Percentiles rank a stretch among this genome's conserved stretches.
Conservation (phyloP, 2,329 filamentous ascomycete genomes). For the Mycosphaerella sp. region DNA sequence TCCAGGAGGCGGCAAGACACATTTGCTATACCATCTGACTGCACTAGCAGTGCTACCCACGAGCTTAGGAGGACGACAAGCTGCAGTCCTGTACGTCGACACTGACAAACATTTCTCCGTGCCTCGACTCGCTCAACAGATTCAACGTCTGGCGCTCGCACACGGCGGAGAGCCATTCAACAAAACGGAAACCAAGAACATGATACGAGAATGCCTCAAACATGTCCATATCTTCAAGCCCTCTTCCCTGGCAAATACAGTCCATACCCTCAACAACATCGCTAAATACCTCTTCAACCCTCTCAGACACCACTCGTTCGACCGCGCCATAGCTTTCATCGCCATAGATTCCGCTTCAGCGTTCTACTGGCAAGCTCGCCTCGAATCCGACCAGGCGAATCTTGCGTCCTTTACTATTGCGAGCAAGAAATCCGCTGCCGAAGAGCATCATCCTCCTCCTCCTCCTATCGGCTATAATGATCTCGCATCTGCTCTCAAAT, state of each 20-base stretch:
- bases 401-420: slow-evolving; percentile 10
- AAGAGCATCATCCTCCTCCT: background rate
- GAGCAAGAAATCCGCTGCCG: background rate
- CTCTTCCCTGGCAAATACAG: slow-evolving; percentile 44
- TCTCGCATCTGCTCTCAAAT: slow-evolving; percentile 21
- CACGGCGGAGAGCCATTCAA: slow-evolving; percentile 2
- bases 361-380: slow-evolving; percentile 51
- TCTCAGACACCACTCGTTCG: slow-evolving; percentile 41
- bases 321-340: slow-evolving; percentile 45
- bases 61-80: slow-evolving; percentile 41
- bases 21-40: slow-evolving; percentile 52
- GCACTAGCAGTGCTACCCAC: slow-evolving; percentile 47
- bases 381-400: slow-evolving; percentile 34
- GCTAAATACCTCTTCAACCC: slow-evolving; percentile 46
- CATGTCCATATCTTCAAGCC: slow-evolving; percentile 56
- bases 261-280: slow-evolving; percentile 45
- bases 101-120: slow-evolving; percentile 50
- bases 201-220: slow-evolving; percentile 39
- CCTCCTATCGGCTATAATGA: slow-evolving; percentile 15
- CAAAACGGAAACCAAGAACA: slow-evolving; percentile 4
- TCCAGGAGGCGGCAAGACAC: slow-evolving; percentile 52
- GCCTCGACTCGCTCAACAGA: slow-evolving; percentile 39
- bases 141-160: slow-evolving; percentile 20
- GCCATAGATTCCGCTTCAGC: slow-evolving; percentile 50
- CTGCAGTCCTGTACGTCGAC: slow-evolving; percentile 52